Evolutionary conservation across 208 protist genomes (phyloP), one percentile per base, ranked within the genome.

Genomic region (Acanthamoeba triangularis): DNA sequence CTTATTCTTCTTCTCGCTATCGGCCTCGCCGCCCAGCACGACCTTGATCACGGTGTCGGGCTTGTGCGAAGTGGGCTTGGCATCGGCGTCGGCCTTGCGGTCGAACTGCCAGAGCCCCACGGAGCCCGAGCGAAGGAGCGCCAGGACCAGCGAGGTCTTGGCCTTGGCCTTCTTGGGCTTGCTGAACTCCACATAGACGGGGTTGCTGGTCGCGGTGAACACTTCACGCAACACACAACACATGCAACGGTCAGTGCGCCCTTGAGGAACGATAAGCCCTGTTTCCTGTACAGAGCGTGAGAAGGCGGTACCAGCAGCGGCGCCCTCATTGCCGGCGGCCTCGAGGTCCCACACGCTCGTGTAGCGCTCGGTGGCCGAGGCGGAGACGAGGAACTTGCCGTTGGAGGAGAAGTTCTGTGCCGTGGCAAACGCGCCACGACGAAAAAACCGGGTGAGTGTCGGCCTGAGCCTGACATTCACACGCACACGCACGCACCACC

Each of bases 261-360:
- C 4, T 4, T 23, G 61, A 67, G 25, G 4, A 67, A 49, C n/a
- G n/a, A n/a, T n/a, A n/a, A n/a, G n/a, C n/a, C n/a, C n/a, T n/a
- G n/a, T n/a, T n/a, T n/a, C n/a, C n/a, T 8, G 28, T 11, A 74
- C 65, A 11, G 30, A 11, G 11, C 76, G 16, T 6, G 20, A 41
- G 41, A 52, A 13, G 41, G 4, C 4, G 11, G n/a, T 90, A 65
- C 52, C 63, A 4, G 63, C 59, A 10, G 61, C 85, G 30, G 59
- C 84, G 23, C 11, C 56, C 6, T 92, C 59, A 1, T 0, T 92
- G 33, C 7, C 25, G 5, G 3, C 28, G 85, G 33, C 4, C 59
- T 65, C 85, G 44, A 72, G 56, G 28, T 87, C 49, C 85, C 85
- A 92, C 85, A 92, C 59, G 61, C 85, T 92, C 37, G 37, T 25